phyloP scores from a whole-genome alignment of 202 grass and related monocot genomes.

The Schoenoplectus triqueter region DNA sequence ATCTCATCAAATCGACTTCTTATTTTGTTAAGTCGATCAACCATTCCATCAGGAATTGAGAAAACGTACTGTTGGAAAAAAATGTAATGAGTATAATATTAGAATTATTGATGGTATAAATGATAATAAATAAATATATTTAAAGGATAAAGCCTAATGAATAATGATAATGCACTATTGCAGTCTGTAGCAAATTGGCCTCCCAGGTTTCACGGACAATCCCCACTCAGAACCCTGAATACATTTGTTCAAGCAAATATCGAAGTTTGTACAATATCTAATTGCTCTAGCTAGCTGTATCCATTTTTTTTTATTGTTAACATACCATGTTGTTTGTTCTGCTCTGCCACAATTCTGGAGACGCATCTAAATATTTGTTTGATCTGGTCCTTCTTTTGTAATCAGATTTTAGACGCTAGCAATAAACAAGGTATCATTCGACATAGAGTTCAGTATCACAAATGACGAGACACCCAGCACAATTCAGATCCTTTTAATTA shows the following conservation, averaged over 20 bases:
- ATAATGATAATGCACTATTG: background rate
- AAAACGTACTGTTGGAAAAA: background rate
- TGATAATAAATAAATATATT: background rate
- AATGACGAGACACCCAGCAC: background rate
- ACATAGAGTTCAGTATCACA: background rate
- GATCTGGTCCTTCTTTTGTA: background rate
- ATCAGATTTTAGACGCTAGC: background rate
- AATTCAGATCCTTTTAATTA: background rate
- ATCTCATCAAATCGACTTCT: slow-evolving; percentile 40
- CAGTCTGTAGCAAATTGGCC: background rate
- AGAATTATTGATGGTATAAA: background rate
- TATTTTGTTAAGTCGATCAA: background rate
- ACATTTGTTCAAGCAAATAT: background rate
- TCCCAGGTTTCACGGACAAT: background rate
- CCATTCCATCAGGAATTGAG: slow-evolving; percentile 26
- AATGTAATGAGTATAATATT: background rate
- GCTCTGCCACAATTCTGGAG: background rate
- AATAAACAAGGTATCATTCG: too few species aligned
- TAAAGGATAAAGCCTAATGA: background rate
- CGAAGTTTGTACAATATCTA: background rate
- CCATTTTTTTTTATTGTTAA: too few species aligned
- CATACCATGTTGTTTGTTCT: background rate
- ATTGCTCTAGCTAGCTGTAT: background rate
- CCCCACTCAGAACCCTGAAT: slow-evolving; percentile 3
- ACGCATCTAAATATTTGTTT: background rate